Evolutionary conservation across 2,329 filamentous ascomycete genomes (phyloP).

Genomic region (Neofusicoccum laricinum): DNA sequence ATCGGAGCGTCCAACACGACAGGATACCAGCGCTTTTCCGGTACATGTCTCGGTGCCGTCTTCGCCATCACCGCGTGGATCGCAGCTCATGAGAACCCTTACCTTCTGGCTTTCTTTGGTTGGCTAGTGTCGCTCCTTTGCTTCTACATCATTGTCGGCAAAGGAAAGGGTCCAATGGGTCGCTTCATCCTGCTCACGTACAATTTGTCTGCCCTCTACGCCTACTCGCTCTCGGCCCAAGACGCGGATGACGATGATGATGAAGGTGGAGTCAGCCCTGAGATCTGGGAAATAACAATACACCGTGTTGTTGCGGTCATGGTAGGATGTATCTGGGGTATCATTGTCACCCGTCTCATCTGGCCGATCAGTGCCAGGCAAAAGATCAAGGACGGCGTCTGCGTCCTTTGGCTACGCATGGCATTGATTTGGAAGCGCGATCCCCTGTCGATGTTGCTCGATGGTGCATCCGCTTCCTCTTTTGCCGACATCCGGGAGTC

Average conservation of each 20-base stretch:
- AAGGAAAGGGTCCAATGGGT: constrained; percentile 82
- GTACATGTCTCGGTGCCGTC: constrained; percentile 76
- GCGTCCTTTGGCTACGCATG: constrained; percentile 91
- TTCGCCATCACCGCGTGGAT: constrained; percentile 78
- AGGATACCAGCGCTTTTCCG: constrained; percentile 78
- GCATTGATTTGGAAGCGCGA: constrained; percentile 95
- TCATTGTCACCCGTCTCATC: constrained; percentile 82
- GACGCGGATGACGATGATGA: constrained; percentile 81
- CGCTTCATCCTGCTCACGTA: constrained; percentile 94
- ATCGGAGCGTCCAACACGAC: constrained; percentile 95
- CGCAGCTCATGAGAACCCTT: constrained; percentile 68
- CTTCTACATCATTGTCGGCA: constrained; percentile 84
- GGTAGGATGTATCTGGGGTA: constrained; percentile 84
- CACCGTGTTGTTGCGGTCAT: constrained; percentile 87
- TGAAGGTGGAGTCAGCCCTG: constrained; percentile 77
- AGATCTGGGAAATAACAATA: constrained; percentile 82
- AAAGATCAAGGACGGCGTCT: constrained; percentile 86
- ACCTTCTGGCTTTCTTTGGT: constrained; percentile 74
- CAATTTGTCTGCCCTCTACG: constrained; percentile 91
- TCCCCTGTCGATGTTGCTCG: constrained; percentile 69
- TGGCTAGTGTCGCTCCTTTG: constrained; percentile 78
- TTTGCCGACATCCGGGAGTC: constrained; percentile 92
- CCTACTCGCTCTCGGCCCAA: constrained; percentile 79
- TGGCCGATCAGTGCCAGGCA: constrained; percentile 90
- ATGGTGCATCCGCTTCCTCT: constrained; percentile 39